Base-by-base conservation (phyloP, 306 rosid species). In the Calophaca sinica region DNA sequence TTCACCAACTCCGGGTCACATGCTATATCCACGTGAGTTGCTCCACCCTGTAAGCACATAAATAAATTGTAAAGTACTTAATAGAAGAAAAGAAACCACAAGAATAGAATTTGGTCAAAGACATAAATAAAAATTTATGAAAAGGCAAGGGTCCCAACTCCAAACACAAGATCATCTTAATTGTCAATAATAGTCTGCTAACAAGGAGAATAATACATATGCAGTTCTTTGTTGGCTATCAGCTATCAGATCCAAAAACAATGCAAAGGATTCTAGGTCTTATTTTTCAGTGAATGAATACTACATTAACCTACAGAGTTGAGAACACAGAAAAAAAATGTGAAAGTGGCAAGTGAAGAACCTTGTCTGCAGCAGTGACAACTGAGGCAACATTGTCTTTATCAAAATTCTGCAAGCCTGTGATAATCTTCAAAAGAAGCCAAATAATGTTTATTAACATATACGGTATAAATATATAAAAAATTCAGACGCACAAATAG, bases 1-100 rank as follows among this genome's bases (percentile, higher is more conserved):
- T 87, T 89, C 86, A 94, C 98, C 86, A 94, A 80, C 81, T 88
- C 96, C 0, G 97, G 93, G 69, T 94, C 97, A 77, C 97, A 91
- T 53, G 98, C 97, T 86, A 91, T 94, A 82, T 94, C 98, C 77
- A 94, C 97, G 46, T 91, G 98, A 82, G 97, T 94, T 65, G 98
- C 96, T 84, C 96, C 98, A 12, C 97, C 98, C 96, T 91, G 74
- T 9, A 62, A 41, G 49, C 64, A 52, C 42, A 72, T 5, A 35
- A 80, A 63, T 66, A 35, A 65, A 20, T 20, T 59, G 46, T 66
- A 69, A 36, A 38, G 14, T 49, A 62, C 44, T 62, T 57, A 4
- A 61, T 32, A 54, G 59, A 15, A 64, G 50, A 65, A 75, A 79
- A 79, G 10, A 9, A 44, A 42, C 54, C 39, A 44, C 42, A 32